These are phyloP conservation scores for Mycena alexandri DNA, from an alignment of 768 basidiomycete species.

Conservation along the genomic window DNA sequence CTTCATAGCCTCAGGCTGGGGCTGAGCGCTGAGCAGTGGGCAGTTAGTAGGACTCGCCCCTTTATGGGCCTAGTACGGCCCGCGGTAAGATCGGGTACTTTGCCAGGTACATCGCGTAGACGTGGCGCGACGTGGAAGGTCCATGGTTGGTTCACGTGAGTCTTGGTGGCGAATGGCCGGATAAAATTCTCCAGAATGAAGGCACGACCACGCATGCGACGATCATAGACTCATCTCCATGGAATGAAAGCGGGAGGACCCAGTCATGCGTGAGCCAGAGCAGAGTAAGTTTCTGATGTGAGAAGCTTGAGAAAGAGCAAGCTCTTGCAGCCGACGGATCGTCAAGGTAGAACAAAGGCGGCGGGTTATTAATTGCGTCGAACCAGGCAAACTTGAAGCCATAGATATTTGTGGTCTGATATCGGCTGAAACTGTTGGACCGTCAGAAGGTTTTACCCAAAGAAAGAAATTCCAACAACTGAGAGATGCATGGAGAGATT, in stretches of 20 bases:
- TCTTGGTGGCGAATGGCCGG: neutral
- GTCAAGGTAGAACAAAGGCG: too few species aligned
- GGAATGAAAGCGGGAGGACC: neutral
- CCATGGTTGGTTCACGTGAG: neutral
- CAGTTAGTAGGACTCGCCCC: neutral
- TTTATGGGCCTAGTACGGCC: constrained; percentile 20
- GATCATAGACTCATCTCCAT: neutral
- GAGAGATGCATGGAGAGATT: too few species aligned
- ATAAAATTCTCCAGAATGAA: neutral
- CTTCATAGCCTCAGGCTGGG: too few species aligned
- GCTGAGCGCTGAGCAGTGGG: too few species aligned
- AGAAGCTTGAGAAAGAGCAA: too few species aligned
- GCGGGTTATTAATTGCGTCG: too few species aligned
- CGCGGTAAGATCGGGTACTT: neutral
- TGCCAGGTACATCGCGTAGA: neutral
- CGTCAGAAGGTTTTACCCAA: too few species aligned
- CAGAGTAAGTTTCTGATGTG: too few species aligned
- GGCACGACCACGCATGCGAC: neutral
- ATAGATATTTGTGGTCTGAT: neutral
- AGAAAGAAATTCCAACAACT: too few species aligned
- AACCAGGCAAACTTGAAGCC: neutral
- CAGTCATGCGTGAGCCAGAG: too few species aligned
- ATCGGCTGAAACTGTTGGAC: neutral
- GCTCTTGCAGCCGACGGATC: too few species aligned
- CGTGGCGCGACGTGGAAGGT: constrained; percentile 32